Percentiles rank a stretch among this genome's conserved stretches.
Conservation (phyloP, 2,329 filamentous ascomycete genomes). For the Harringtonia aguacate region DNA sequence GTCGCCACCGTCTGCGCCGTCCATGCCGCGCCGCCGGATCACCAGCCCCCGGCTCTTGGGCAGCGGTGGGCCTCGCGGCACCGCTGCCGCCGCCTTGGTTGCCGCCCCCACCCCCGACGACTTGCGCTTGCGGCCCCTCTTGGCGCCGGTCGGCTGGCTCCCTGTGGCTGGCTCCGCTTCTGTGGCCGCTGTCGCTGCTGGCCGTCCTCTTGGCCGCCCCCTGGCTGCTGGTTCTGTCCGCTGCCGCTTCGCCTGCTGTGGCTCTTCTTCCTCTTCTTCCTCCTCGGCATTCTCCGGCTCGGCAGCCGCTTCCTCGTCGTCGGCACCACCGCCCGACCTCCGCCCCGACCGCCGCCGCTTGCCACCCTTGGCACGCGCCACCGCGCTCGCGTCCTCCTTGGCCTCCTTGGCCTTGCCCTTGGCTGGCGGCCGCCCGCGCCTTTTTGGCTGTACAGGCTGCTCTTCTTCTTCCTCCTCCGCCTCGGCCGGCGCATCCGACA, state of each 20-base stretch:
- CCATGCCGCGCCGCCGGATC: conserved; percentile 32
- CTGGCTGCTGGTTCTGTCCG: conserved; percentile 7
- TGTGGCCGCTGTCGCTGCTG: conserved; percentile 11
- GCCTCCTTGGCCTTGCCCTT: not conserved
- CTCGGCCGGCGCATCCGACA: conserved; percentile 17
- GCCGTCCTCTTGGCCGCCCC: conserved; percentile 11
- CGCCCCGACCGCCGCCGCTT: too few relatives aligned
- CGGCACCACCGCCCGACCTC: not conserved
- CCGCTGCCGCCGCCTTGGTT: conserved; percentile 29
- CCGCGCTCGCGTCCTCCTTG: too few relatives aligned
- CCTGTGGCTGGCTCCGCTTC: not conserved
- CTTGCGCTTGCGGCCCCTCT: conserved; percentile 24
- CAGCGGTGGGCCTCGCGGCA: conserved; percentile 44
- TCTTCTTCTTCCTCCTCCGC: not conserved
- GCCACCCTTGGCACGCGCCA: too few relatives aligned
- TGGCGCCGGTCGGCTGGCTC: conserved; percentile 1
- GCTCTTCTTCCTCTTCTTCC: not conserved
- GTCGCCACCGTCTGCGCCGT: conserved; percentile 23
- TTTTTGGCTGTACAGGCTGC: not conserved
- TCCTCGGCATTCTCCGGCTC: not conserved
- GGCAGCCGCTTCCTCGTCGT: not conserved
- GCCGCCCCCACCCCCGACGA: conserved; percentile 33
- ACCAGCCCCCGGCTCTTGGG: conserved; percentile 44
- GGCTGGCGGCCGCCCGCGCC: not conserved
- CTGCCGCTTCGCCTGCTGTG: not conserved